A percentile compares a stretch with the other conserved stretches of the same genome.
Conservation (phyloP, 352 stramenopile genomes). For the Pythium phragmiticola region DNA sequence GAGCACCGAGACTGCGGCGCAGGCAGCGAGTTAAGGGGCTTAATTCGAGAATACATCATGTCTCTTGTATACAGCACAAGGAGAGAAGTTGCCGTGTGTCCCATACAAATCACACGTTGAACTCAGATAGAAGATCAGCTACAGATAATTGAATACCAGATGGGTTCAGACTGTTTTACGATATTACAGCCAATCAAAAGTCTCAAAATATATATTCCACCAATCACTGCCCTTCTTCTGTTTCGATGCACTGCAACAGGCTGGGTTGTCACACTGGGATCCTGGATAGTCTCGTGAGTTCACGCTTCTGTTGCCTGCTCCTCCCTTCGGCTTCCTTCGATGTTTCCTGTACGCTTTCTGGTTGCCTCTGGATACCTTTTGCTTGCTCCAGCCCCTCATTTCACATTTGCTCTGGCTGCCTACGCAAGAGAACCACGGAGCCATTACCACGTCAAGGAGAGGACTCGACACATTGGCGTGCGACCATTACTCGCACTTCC, state of each 20-base stretch:
- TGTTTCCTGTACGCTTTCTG: neutral
- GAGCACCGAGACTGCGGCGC: neutral
- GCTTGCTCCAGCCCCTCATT: neutral
- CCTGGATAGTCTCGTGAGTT: neutral
- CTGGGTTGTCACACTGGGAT: neutral
- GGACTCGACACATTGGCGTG: neutral
- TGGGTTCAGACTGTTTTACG: neutral
- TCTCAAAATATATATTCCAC: neutral
- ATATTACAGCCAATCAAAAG: neutral
- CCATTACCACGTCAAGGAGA: too few species aligned
- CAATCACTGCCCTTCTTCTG: neutral
- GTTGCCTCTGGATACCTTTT: neutral
- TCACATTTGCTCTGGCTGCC: neutral
- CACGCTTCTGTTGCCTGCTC: neutral
- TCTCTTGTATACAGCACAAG: too few species aligned
- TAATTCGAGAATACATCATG: too few species aligned
- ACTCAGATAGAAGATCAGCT: neutral
- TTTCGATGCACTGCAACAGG: neutral
- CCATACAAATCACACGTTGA: neutral
- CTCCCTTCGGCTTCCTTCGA: too few species aligned
- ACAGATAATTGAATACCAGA: neutral
- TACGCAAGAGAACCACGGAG: neutral
- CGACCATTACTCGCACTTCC: neutral
- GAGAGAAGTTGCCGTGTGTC: neutral
- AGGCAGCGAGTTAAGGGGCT: slow-evolving; percentile 4